phyloP scores from a whole-genome alignment of 1,139 yeast genomes.

The Taphrina flavorubra region DNA sequence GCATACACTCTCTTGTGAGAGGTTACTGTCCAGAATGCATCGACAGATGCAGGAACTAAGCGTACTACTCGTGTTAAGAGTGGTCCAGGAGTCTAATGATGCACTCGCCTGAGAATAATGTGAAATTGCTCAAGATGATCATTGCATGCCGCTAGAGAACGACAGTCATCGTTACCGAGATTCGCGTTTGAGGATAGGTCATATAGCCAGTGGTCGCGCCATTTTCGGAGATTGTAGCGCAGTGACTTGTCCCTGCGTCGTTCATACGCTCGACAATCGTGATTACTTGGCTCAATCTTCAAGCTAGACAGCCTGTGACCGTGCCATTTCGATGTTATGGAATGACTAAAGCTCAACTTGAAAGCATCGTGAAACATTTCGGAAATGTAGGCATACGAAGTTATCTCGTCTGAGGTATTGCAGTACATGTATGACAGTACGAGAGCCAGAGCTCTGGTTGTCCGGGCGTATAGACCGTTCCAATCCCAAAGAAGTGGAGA shows the following conservation, averaged over 20 bases:
- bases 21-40: neutral
- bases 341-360: neutral
- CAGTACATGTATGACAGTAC: neutral
- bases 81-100: neutral
- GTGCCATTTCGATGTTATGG: neutral
- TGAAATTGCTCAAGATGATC: constrained; percentile 2
- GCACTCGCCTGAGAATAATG: neutral
- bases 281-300: neutral
- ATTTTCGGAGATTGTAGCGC: neutral
- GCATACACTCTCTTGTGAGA: neutral
- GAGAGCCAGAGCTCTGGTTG: neutral
- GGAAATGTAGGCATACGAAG: neutral
- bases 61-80: constrained; percentile 7
- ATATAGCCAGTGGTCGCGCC: constrained; percentile 1
- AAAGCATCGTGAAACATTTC: neutral
- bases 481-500: neutral
- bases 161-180: neutral
- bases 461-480: neutral
- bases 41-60: neutral
- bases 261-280: neutral
- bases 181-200: neutral
- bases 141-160: constrained; percentile 6
- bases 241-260: neutral
- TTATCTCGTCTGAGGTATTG: neutral
- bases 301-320: neutral